Evolutionary conservation across 1,284 basidiomycete species (phyloP).

Genomic region (Bjerkandera adusta): DNA sequence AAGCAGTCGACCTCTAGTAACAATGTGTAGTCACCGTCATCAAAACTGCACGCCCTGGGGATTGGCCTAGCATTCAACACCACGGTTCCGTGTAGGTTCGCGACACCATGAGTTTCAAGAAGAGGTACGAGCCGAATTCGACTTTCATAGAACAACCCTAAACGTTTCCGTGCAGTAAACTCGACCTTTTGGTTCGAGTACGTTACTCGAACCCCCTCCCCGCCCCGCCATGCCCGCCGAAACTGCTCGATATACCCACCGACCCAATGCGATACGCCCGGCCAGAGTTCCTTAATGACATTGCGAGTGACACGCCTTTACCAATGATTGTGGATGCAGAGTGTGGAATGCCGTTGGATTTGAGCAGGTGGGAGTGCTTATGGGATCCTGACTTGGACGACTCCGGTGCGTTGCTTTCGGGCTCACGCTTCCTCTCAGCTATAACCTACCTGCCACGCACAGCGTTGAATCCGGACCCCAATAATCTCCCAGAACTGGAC

Average conservation of each 20-base stretch:
- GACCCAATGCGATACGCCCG: slow-evolving; percentile 82
- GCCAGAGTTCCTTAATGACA: slow-evolving; percentile 78
- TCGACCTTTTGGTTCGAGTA: slow-evolving; percentile 88
- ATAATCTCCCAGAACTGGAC: slow-evolving; percentile 62
- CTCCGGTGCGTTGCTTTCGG: slow-evolving; percentile 62
- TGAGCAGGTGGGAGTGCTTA: slow-evolving; percentile 77
- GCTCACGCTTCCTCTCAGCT: too few species aligned
- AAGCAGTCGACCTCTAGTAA: too few species aligned
- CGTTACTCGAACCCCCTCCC: slow-evolving; percentile 93
- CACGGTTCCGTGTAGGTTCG: background rate
- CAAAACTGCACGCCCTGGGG: too few species aligned
- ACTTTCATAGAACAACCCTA: too few species aligned
- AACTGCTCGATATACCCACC: slow-evolving; percentile 86
- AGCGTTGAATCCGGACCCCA: slow-evolving; percentile 70
- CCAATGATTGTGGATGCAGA: slow-evolving; percentile 96
- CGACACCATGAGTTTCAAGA: slow-evolving; percentile 24
- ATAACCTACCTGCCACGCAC: too few species aligned
- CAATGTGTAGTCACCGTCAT: too few species aligned
- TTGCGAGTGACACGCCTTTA: slow-evolving; percentile 77
- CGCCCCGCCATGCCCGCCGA: slow-evolving; percentile 92
- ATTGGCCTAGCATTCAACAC: too few species aligned
- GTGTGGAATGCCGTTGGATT: slow-evolving; percentile 90
- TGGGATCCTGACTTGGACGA: slow-evolving; percentile 80
- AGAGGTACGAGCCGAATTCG: slow-evolving; percentile 22
- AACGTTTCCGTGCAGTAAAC: too few species aligned